Evolutionary conservation across 1,284 basidiomycete species (phyloP).

Genomic region (Malassezia dermatis): DNA sequence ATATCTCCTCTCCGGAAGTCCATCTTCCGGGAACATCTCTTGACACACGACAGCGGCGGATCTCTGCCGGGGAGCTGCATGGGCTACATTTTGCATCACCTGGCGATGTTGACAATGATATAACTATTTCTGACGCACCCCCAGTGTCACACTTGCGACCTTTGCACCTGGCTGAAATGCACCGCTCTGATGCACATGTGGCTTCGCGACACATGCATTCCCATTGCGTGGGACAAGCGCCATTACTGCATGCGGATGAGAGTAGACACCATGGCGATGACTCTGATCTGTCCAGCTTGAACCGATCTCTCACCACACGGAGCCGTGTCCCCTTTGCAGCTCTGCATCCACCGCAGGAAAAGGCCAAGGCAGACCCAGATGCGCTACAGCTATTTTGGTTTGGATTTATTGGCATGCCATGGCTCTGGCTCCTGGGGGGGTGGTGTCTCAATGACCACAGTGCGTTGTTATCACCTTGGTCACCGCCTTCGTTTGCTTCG

Average conservation of each 20-base stretch:
- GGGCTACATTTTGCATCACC: not conserved
- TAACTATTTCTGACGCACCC: not conserved
- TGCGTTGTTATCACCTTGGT: slow-evolving; percentile 12
- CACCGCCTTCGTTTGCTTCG: slow-evolving; percentile 11
- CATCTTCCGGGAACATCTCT: not conserved
- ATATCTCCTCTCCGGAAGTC: not conserved
- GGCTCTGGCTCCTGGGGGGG: slow-evolving; percentile 21
- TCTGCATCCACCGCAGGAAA: slow-evolving; percentile 9
- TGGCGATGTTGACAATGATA: not conserved
- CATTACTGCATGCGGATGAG: not conserved
- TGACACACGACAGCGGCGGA: not conserved
- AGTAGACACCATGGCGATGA: not conserved
- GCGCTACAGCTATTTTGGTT: slow-evolving; percentile 14
- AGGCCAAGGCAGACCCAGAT: slow-evolving; percentile 6
- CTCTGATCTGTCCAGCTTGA: not conserved
- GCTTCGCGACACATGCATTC: not conserved
- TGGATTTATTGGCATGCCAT: slow-evolving; percentile 21
- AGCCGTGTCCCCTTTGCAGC: slow-evolving; percentile 6
- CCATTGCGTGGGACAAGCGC: not conserved
- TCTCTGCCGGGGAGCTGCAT: slow-evolving; percentile 9
- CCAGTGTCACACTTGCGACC: not conserved
- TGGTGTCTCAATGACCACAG: slow-evolving; percentile 16
- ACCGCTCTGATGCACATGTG: not conserved
- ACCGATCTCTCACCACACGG: not conserved
- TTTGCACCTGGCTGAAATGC: slow-evolving; percentile 4